Evolutionary conservation across 495 filamentous ascomycete genomes (phyloP).

Genomic region (Penicillium pulvis): DNA sequence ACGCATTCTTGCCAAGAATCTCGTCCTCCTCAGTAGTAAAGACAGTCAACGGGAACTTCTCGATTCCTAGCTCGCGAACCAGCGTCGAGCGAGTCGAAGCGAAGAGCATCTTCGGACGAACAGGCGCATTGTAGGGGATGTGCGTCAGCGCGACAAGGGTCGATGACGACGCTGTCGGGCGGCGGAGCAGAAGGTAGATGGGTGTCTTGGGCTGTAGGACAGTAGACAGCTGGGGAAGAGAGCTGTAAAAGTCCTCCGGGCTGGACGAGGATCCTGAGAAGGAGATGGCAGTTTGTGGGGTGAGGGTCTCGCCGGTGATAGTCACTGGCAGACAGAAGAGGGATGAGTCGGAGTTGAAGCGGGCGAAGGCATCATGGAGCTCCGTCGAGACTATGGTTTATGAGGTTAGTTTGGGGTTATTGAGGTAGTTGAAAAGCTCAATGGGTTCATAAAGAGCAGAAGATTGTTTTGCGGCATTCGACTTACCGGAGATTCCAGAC

Average conservation of each 20-base stretch:
- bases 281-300: constrained; percentile 61
- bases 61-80: constrained; percentile 80
- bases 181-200: constrained; percentile 83
- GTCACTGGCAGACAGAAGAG: constrained; percentile 80
- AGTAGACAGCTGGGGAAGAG: constrained; percentile 63
- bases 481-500: constrained; percentile 80
- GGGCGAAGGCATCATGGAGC: constrained; percentile 79
- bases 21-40: constrained; percentile 74
- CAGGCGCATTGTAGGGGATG: constrained; percentile 84
- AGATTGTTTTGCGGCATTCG: not conserved
- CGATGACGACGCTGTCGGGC: constrained; percentile 50
- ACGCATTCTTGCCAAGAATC: constrained; percentile 66
- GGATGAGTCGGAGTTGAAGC: constrained; percentile 61
- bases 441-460: not conserved
- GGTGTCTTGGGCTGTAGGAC: constrained; percentile 73
- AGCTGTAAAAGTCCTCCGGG: constrained; percentile 57
- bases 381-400: constrained; percentile 70
- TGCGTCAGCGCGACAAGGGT: constrained; percentile 80
- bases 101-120: constrained; percentile 95
- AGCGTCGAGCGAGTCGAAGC: constrained; percentile 85
- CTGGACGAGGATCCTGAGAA: constrained; percentile 49
- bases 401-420: constrained; percentile 14
- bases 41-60: constrained; percentile 83
- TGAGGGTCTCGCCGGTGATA: constrained; percentile 75
- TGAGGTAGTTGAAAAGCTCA: constrained; percentile 5